Evolutionary conservation across 2,329 filamentous ascomycete genomes (phyloP).

Genomic region (Verticillium tricorpus): DNA sequence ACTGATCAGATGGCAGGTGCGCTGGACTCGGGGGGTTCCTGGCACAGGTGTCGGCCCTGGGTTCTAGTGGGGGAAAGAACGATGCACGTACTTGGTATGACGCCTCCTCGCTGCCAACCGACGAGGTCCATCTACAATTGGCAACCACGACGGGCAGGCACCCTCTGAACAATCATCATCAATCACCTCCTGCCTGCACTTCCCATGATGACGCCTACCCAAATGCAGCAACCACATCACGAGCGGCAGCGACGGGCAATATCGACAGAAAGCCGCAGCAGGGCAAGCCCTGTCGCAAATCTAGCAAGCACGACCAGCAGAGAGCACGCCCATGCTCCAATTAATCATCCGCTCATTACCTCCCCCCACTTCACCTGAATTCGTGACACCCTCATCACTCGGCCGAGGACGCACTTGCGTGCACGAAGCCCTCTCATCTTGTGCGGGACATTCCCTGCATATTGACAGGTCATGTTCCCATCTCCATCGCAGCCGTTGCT

Average conservation of each 20-base stretch:
- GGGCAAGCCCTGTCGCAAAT: background rate
- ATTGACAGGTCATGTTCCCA: background rate
- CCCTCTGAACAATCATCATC: background rate
- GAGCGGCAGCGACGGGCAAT: background rate
- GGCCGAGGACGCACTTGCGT: background rate
- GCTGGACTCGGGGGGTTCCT: background rate
- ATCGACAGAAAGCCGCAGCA: background rate
- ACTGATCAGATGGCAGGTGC: background rate
- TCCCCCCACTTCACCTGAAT: conserved; percentile 5
- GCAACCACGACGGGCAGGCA: background rate
- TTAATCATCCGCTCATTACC: background rate
- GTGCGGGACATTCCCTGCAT: background rate
- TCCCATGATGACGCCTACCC: background rate
- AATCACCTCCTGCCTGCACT: background rate
- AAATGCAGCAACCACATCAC: background rate
- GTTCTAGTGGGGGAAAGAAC: background rate
- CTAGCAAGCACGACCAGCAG: background rate
- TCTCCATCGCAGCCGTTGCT: background rate
- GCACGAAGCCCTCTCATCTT: background rate
- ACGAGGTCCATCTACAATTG: background rate
- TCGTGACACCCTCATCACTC: conserved; percentile 4
- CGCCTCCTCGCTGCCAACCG: background rate
- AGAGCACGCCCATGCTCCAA: background rate
- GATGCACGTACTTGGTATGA: background rate
- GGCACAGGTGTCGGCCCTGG: background rate